Base-by-base conservation (phyloP, 2,329 filamentous ascomycete species). In the Knufia fluminis region DNA sequence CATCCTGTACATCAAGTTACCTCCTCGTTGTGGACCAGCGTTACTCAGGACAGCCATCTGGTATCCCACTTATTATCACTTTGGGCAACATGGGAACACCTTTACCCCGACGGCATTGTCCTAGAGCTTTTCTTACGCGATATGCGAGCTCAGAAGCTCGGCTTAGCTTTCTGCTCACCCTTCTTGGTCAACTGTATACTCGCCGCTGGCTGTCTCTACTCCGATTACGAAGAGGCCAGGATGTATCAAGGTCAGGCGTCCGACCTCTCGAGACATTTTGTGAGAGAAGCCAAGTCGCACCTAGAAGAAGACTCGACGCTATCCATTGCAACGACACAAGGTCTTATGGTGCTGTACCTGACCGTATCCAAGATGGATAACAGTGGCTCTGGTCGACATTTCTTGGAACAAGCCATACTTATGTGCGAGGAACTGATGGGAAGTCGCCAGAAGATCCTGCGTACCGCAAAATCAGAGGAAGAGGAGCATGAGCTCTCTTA, bases 111-210 rank as follows among this genome's bases (percentile, higher is more conserved):
- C 16, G 38, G 38, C 4, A n/a, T 41, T 41, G 38, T 41, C 38
- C n/a, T 41, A 3, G 38, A 41, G 22, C 16, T 57, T 17, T 63
- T 64, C 31, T 46, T 64, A 4, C 46, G 48, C 2, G 61, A 59
- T 23, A 63, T 64, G 61, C 57, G 56, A 50, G 39, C 53, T 2
- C 60, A 58, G 9, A 48, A 60, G 14, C 12, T 60, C 24, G 35
- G 59, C 2, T 58, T 53, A n/a, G 53, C 41, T 22, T 63, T 59
- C 46, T 66, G 64, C 53, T 64, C 63, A 1, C 60, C 62, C 2
- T 65, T 64, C 38, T 52, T 66, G 35, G 63, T 66, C 24, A 66
- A 66, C 47, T 53, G 56, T 17, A 63, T 65, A n/a, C 53, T 64
- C 2, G 49, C 61, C 12, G 28, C 26, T 4, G 49, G 10, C 7